Percentiles rank a stretch among this genome's conserved stretches.
These are phyloP conservation scores for Metarhizium sp. DNA, from an alignment of 2,329 filamentous ascomycete genomes.

Conservation along the genomic window DNA sequence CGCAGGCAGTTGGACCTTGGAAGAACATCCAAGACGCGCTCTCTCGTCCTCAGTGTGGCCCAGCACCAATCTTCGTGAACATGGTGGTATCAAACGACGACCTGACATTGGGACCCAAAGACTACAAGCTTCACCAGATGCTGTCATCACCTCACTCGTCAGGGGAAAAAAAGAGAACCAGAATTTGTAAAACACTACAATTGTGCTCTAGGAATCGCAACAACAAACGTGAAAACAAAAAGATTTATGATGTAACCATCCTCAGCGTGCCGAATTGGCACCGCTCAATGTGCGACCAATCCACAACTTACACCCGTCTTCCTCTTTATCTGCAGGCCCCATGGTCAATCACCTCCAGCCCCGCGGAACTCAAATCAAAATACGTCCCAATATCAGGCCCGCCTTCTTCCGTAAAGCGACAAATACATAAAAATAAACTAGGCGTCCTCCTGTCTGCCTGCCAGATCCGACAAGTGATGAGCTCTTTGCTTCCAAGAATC, in stretches of 20 bases:
- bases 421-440: constrained; percentile 25
- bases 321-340: constrained; percentile 13
- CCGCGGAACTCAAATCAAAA: constrained; percentile 12
- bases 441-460: constrained; percentile 4
- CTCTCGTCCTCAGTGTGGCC: not conserved
- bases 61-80: no score
- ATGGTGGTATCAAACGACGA: no score
- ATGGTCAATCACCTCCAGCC: constrained; percentile 22
- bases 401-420: constrained; percentile 18
- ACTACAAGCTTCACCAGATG: not conserved
- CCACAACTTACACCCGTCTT: constrained; percentile 11
- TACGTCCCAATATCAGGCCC: constrained; percentile 22
- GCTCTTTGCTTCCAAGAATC: not conserved
- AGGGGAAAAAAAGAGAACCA: not conserved
- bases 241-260: constrained; percentile 39
- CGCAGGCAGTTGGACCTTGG: no score
- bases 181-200: constrained; percentile 2
- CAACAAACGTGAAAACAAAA: constrained; percentile 26
- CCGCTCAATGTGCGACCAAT: constrained; percentile 11
- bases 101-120: not conserved
- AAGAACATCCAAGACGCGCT: not conserved
- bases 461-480: constrained; percentile 1
- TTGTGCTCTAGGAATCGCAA: constrained; percentile 4
- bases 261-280: constrained; percentile 27
- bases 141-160: not conserved